phyloP scores from a whole-genome alignment of 345 rosid genomes.

The Nephelium lappaceum region DNA sequence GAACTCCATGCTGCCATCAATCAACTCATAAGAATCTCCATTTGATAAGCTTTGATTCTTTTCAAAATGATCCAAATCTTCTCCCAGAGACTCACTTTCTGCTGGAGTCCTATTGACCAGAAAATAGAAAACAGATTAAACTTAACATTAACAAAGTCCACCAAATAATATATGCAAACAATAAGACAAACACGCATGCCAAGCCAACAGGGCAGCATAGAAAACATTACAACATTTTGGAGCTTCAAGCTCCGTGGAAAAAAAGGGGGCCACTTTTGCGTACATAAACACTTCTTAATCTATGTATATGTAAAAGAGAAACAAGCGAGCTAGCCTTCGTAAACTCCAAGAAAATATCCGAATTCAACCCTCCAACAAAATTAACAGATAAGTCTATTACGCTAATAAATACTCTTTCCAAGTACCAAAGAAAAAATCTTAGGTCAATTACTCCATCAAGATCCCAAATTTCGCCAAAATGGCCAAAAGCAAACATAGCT shows the following conservation, averaged over 20 bases:
- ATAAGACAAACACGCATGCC: not conserved
- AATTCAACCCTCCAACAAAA: not conserved
- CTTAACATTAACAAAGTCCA: not conserved
- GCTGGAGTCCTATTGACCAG: conserved; percentile 69
- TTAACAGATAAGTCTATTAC: conserved; percentile 1
- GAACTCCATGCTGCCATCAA: conserved; percentile 62
- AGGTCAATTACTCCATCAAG: not conserved
- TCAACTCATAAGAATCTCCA: conserved; percentile 60
- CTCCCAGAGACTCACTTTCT: conserved; percentile 63
- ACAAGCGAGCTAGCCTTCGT: not conserved
- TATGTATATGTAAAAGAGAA: not conserved
- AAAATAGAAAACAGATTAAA: conserved; percentile 17
- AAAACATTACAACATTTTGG: not conserved
- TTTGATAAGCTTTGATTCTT: conserved; percentile 51
- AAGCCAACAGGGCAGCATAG: conserved; percentile 1
- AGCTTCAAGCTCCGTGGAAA: not conserved
- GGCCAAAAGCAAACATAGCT: not conserved
- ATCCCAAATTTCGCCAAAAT: not conserved
- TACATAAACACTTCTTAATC: not conserved
- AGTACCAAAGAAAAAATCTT: not conserved
- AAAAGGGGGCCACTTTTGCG: not conserved
- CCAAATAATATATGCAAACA: not conserved
- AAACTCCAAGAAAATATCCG: not conserved
- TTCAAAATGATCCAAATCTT: conserved; percentile 58
- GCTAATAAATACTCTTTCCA: not conserved